A percentile compares a stretch with the other conserved stretches of the same genome.
Conservation (phyloP, 768 basidiomycete genomes). For the Rhizopogon vinicolor region DNA sequence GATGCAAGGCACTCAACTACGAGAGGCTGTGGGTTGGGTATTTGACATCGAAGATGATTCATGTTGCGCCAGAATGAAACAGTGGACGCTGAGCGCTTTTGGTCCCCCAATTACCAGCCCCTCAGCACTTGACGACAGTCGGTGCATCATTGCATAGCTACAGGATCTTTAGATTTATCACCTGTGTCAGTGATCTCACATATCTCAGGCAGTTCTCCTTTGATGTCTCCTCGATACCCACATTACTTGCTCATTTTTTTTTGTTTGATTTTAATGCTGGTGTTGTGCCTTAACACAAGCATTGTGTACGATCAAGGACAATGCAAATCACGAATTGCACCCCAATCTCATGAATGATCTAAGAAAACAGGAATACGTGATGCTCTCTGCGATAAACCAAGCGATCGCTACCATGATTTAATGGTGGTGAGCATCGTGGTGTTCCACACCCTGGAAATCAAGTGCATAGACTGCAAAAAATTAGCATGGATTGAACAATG, state of each 20-base stretch:
- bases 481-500: slow-evolving; percentile 3
- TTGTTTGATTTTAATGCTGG: not conserved
- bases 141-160: not conserved
- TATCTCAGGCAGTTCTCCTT: not conserved
- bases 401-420: slow-evolving; percentile 4
- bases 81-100: slow-evolving; percentile 5
- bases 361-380: not conserved
- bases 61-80: slow-evolving; percentile 4
- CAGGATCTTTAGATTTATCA: not conserved
- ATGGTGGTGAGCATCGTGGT: slow-evolving; percentile 46
- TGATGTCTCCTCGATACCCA: not conserved
- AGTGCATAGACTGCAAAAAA: slow-evolving; percentile 58
- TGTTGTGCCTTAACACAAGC: too few relatives aligned
- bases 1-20: slow-evolving; percentile 5
- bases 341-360: not conserved
- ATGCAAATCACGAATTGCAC: not conserved
- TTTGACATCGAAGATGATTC: slow-evolving; percentile 2
- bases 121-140: not conserved
- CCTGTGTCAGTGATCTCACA: too few relatives aligned
- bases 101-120: slow-evolving; percentile 5
- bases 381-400: not conserved
- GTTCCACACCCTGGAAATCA: slow-evolving; percentile 62
- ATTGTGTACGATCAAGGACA: too few relatives aligned
- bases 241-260: not conserved
- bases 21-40: slow-evolving; percentile 7